A percentile compares a stretch with the other conserved stretches of the same genome.
Conservation (phyloP, 2,329 filamentous ascomycete genomes). For the Plenodomus biglobosus region DNA sequence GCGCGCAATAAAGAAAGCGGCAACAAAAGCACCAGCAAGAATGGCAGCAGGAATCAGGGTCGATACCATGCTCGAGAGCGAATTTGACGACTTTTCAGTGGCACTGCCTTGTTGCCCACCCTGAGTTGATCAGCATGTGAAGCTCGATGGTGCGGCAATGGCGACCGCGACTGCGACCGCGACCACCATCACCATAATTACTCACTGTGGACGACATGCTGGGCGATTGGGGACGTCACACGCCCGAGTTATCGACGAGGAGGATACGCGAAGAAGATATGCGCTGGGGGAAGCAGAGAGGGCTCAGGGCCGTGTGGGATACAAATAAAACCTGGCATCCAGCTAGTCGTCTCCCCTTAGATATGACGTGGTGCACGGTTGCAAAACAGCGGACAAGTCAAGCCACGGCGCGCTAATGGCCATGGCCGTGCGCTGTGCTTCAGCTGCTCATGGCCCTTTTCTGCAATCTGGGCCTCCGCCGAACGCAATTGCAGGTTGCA, state of each 20-base stretch:
- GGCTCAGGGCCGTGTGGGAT: not conserved
- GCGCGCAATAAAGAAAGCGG: constrained; percentile 48
- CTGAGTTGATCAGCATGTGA: constrained; percentile 12
- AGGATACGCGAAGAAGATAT: constrained; percentile 7
- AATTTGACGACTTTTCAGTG: constrained; percentile 46
- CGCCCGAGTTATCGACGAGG: constrained; percentile 7
- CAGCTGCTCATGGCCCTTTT: not conserved
- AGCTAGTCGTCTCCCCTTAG: not conserved
- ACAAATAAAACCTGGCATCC: not conserved
- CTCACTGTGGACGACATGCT: constrained; percentile 29
- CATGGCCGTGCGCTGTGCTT: not conserved
- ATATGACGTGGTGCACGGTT: not conserved
- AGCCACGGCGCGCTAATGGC: not conserved
- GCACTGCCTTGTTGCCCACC: constrained; percentile 27
- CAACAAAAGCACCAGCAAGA: constrained; percentile 32
- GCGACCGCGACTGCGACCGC: not conserved
- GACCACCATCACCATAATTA: not conserved
- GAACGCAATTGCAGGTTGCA: not conserved
- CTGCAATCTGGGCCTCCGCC: not conserved
- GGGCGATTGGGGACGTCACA: constrained; percentile 11
- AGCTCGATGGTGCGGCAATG: not conserved
- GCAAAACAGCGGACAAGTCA: not conserved
- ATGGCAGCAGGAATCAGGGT: constrained; percentile 38
- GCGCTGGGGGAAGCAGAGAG: constrained; percentile 3
- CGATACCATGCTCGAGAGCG: constrained; percentile 46